Evolutionary conservation across 2,329 filamentous ascomycete genomes (phyloP).

Genomic region (Aspergillus udagawae): DNA sequence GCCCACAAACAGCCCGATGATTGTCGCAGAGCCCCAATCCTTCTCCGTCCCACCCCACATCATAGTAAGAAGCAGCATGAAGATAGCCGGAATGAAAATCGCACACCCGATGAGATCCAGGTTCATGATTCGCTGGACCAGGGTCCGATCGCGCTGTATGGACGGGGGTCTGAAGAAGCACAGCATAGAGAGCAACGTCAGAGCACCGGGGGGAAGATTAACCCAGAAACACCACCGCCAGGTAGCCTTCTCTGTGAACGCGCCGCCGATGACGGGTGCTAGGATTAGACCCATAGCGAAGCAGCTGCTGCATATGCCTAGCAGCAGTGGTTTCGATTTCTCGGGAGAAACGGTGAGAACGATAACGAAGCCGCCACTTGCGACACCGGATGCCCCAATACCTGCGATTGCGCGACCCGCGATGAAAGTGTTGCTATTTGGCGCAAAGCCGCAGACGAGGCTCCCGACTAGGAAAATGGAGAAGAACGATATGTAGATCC

Average conservation of each 20-base stretch:
- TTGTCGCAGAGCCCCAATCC: too few relatives aligned
- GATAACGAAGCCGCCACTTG: constrained; percentile 5
- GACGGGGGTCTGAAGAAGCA: constrained; percentile 9
- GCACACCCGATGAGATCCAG: constrained; percentile 21
- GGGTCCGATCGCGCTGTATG: background rate
- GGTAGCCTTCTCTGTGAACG: constrained; percentile 1
- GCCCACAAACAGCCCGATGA: too few relatives aligned
- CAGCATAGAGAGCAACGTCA: constrained; percentile 7
- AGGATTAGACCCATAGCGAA: constrained; percentile 6
- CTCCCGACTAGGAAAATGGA: too few relatives aligned
- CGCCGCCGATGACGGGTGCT: constrained; percentile 8
- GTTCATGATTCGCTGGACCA: constrained; percentile 5
- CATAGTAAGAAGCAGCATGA: constrained; percentile 11
- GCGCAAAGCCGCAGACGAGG: too few relatives aligned
- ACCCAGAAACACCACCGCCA: constrained; percentile 9
- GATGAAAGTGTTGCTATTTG: too few relatives aligned
- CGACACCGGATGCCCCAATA: constrained; percentile 7
- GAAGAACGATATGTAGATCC: too few relatives aligned
- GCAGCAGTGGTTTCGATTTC: background rate
- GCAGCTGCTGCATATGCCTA: constrained; percentile 3
- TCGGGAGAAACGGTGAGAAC: background rate
- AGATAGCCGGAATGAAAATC: constrained; percentile 17
- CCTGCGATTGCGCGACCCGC: too few relatives aligned
- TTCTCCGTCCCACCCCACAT: too few relatives aligned
- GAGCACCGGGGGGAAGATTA: constrained; percentile 11